Conservation (phyloP, 441 rosid species). For the Flueggea neowawraea region DNA sequence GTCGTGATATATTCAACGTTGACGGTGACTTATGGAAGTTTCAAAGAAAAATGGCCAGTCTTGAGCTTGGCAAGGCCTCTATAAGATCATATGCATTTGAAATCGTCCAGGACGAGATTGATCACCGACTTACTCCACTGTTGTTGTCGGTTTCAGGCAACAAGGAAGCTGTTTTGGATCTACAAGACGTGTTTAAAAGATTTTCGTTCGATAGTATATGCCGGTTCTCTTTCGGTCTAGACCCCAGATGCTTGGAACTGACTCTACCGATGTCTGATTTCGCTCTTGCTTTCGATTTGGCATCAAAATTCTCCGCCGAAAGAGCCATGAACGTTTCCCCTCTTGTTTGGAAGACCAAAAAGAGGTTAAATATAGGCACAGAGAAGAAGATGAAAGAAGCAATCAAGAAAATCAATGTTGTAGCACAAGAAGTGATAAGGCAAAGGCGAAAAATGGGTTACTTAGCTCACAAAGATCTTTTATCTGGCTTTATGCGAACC, state of each 20-base stretch:
- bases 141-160: slow-evolving; percentile 17
- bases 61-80: slow-evolving; percentile 25
- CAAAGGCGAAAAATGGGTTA: slow-evolving; percentile 11
- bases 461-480: slow-evolving; percentile 37
- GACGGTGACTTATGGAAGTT: slow-evolving; percentile 48
- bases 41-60: slow-evolving; percentile 29
- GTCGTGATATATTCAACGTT: slow-evolving; percentile 53
- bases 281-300: slow-evolving; percentile 33
- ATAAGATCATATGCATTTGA: slow-evolving; percentile 39
- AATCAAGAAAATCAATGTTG: slow-evolving; percentile 8
- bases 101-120: slow-evolving; percentile 33
- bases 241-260: slow-evolving; percentile 35
- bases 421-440: slow-evolving; percentile 15
- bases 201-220: slow-evolving; percentile 42
- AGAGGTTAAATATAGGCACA: slow-evolving; percentile 15
- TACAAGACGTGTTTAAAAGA: slow-evolving; percentile 43
- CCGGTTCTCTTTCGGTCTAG: slow-evolving; percentile 31
- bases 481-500: slow-evolving; percentile 52
- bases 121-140: slow-evolving; percentile 37
- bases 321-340: slow-evolving; percentile 26
- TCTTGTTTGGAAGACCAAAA: slow-evolving; percentile 29
- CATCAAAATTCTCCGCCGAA: too few species aligned
- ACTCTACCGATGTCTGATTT: slow-evolving; percentile 22
- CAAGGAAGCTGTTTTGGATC: slow-evolving; percentile 20
- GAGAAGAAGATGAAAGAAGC: slow-evolving; percentile 22